A percentile compares a stretch with the other conserved stretches of the same genome.
These are phyloP conservation scores for Annulohypoxylon bovei DNA, from an alignment of 495 filamentous ascomycete species.

Conservation along the genomic window DNA sequence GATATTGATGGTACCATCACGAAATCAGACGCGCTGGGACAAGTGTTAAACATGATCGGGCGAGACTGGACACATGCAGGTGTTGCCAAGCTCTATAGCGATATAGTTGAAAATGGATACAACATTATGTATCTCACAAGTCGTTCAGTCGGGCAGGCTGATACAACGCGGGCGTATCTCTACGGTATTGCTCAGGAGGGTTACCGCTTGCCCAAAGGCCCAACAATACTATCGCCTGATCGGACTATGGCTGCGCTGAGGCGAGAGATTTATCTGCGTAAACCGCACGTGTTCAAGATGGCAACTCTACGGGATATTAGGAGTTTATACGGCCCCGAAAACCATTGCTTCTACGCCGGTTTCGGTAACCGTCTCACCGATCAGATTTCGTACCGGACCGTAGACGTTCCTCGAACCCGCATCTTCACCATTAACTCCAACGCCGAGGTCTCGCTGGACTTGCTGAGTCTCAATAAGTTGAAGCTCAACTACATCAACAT, in stretches of 20 bases:
- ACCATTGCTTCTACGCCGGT: conserved; percentile 92
- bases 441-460: conserved; percentile 92
- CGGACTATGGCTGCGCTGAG: conserved; percentile 94
- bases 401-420: conserved; percentile 90
- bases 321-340: conserved; percentile 80
- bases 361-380: conserved; percentile 98
- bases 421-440: conserved; percentile 99
- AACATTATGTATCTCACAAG: conserved; percentile 98
- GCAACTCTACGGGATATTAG: conserved; percentile 93
- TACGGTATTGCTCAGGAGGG: conserved; percentile 89
- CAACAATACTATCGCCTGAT: conserved; percentile 94
- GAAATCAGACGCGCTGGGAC: conserved; percentile 97
- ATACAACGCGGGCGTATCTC: conserved; percentile 90
- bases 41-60: conserved; percentile 96
- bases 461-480: conserved; percentile 91
- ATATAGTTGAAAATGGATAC: conserved; percentile 96
- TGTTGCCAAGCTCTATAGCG: conserved; percentile 95
- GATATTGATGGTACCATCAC: conserved; percentile 99
- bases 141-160: conserved; percentile 90
- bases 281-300: conserved; percentile 99
- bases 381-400: conserved; percentile 92
- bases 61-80: conserved; percentile 98
- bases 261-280: conserved; percentile 93
- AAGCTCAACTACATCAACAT: conserved; percentile 98
- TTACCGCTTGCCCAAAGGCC: conserved; percentile 85